A percentile compares a stretch with the other conserved stretches of the same genome.
Conservation (phyloP, 768 basidiomycete species). For the Rhizopogon vesiculosus region DNA sequence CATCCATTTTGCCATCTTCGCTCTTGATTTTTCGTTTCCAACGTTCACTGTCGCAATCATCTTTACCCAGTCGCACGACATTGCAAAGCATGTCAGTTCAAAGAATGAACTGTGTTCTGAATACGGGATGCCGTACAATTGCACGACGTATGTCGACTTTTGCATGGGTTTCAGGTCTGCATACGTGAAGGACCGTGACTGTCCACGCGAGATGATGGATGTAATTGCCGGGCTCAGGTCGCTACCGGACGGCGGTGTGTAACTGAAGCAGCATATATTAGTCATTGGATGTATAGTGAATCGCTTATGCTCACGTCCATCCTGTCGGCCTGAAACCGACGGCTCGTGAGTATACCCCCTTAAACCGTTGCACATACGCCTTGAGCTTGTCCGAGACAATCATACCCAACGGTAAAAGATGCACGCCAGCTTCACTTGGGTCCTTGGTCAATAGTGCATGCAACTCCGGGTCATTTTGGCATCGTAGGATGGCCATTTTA, state of each 20-base stretch:
- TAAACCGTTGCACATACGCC: conserved; percentile 70
- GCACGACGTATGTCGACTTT: conserved; percentile 64
- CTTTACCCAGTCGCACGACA: conserved; percentile 78
- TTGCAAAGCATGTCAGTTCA: conserved; percentile 91
- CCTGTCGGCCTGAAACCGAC: conserved; percentile 93
- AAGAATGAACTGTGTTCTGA: conserved; percentile 97
- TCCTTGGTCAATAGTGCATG: conserved; percentile 72
- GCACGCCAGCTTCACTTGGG: conserved; percentile 74
- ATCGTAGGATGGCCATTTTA: conserved; percentile 78
- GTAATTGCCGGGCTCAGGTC: conserved; percentile 60
- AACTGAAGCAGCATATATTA: conserved; percentile 35
- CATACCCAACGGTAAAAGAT: conserved; percentile 74
- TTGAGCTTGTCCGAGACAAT: conserved; percentile 77
- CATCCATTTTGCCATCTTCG: conserved; percentile 89
- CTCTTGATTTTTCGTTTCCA: conserved; percentile 63
- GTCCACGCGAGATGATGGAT: conserved; percentile 62
- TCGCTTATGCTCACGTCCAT: conserved; percentile 70
- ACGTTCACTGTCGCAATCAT: conserved; percentile 98
- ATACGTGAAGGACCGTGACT: conserved; percentile 64
- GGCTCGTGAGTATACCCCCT: conserved; percentile 62
- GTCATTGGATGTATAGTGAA: neutral
- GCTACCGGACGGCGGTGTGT: conserved; percentile 59
- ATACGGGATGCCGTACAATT: conserved; percentile 84
- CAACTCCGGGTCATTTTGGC: conserved; percentile 81
- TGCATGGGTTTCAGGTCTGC: conserved; percentile 62